phyloP scores from a whole-genome alignment of 306 rosid genomes.

The Mimosa bimucronata region DNA sequence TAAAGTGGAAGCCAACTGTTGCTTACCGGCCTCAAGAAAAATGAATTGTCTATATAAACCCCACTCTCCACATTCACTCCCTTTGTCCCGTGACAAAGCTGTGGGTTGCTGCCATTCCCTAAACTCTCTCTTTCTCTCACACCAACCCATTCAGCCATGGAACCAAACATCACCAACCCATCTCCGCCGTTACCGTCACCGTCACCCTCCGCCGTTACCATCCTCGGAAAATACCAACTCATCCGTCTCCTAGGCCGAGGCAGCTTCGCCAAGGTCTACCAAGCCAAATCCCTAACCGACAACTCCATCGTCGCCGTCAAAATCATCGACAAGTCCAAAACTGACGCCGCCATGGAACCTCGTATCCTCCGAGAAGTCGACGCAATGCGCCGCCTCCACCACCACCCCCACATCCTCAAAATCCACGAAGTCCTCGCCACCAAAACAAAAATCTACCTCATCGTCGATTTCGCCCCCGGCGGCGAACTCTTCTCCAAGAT shows the following conservation, averaged over 20 bases:
- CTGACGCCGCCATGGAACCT: constrained; percentile 72
- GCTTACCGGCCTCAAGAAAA: background rate
- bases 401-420: constrained; percentile 72
- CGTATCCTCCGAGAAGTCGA: constrained; percentile 73
- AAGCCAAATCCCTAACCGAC: constrained; percentile 62
- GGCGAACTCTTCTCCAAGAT: constrained; percentile 78
- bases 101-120: constrained; percentile 9
- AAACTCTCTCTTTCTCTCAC: too few species aligned
- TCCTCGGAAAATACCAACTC: constrained; percentile 73
- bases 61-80: background rate
- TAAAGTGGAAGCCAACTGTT: constrained; percentile 22
- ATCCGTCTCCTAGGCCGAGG: constrained; percentile 75
- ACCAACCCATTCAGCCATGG: constrained; percentile 43
- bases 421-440: constrained; percentile 91
- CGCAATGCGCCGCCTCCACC: constrained; percentile 86
- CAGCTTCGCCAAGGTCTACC: constrained; percentile 89
- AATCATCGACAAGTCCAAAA: constrained; percentile 71
- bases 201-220: constrained; percentile 4
- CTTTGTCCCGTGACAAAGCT: background rate
- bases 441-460: constrained; percentile 76
- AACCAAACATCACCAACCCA: constrained; percentile 46
- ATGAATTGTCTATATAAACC: constrained; percentile 14
- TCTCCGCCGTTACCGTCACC: constrained; percentile 36
- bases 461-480: constrained; percentile 81
- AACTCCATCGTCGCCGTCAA: constrained; percentile 70